Conservation (phyloP, 148 eudicot species). For the Oxyria digyna region DNA sequence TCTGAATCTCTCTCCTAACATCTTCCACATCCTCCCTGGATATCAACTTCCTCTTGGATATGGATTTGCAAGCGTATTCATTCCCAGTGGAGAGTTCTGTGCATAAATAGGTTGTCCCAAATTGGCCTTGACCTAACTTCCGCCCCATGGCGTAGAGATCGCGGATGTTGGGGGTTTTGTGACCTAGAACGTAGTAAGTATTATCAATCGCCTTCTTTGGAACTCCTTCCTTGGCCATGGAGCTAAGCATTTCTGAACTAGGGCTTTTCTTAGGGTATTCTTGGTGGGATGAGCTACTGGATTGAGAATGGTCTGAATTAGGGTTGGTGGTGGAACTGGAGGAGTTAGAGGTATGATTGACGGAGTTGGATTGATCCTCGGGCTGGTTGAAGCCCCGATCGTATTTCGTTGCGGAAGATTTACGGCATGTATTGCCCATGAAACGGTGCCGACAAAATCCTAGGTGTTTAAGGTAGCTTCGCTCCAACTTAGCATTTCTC, state of each 20-base stretch:
- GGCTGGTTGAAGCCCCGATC: conserved; percentile 4
- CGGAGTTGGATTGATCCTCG: not conserved
- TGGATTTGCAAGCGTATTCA: conserved; percentile 59
- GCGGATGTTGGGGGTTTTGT: conserved; percentile 43
- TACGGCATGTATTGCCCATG: conserved; percentile 12
- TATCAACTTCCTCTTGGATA: conserved; percentile 51
- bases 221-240: conserved; percentile 2
- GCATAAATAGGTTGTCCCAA: conserved; percentile 49
- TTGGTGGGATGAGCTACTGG: conserved; percentile 1
- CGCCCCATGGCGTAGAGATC: conserved; percentile 51
- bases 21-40: conserved; percentile 57
- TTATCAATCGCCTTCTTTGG: conserved; percentile 5
- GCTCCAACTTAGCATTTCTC: not conserved
- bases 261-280: conserved; percentile 1
- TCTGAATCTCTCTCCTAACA: conserved; percentile 67
- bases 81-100: conserved; percentile 37
- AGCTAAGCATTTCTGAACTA: not conserved
- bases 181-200: conserved; percentile 29
- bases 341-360: not conserved
- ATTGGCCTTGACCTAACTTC: conserved; percentile 58
- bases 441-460: not conserved
- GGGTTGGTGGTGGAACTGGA: not conserved
- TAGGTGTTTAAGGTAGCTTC: not conserved
- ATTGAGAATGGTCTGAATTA: conserved; percentile 7
- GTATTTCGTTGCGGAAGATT: conserved; percentile 5